Evolutionary conservation across 1,284 basidiomycete genomes (phyloP), one percentile per base, ranked within the genome.

Genomic region (Rhodotorula sp.): DNA sequence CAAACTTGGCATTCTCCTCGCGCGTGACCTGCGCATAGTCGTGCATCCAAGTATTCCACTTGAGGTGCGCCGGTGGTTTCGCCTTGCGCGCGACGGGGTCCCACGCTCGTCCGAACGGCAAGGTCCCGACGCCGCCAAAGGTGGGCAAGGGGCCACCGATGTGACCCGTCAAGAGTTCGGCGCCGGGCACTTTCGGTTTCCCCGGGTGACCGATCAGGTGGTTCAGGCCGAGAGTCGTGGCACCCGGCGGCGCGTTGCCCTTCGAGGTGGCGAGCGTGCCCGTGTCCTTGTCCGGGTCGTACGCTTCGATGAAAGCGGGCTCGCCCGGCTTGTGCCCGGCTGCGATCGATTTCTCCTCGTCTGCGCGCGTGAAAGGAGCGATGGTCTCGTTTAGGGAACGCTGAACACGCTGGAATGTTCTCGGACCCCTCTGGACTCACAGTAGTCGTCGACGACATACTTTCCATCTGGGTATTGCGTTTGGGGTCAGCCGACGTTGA

Each of bases 391-490:
- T 14, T 21, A 45, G 15, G 92, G 84, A 77, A 89, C 58, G 45
- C n/a, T 88, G 72, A 90, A 87, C 86, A 52, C 85, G 85, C 6
- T 86, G 85, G 90, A 89, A 65, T 31, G 48, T 28, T 12, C 28
- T 15, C 26, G 21, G 34, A 12, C 60, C 34, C 34, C 43, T 23
- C 2, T n/a, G 56, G 89, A 89, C 82, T 97, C 93, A 82, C 93
- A 93, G 82, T 99, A 99, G 83, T 99, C 95, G 79, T 99, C 95
- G 26, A 87, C 86, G 4, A 98, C 89, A 87, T 92, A 93, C 78
- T 87, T 86, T 5, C 95, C 95, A 63, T 92, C 93, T 95, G 72
- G 14, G 49, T 8, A 52, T n/a, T 1, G 31, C 47, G 23, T 15
- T 4, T 14, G 2, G 19, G 19, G 34, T 38, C 31, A 58, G 34